Evolutionary conservation across 352 stramenopile species (phyloP), one percentile per base, ranked within the genome.

Genomic region (Phytophthora foliorum): DNA sequence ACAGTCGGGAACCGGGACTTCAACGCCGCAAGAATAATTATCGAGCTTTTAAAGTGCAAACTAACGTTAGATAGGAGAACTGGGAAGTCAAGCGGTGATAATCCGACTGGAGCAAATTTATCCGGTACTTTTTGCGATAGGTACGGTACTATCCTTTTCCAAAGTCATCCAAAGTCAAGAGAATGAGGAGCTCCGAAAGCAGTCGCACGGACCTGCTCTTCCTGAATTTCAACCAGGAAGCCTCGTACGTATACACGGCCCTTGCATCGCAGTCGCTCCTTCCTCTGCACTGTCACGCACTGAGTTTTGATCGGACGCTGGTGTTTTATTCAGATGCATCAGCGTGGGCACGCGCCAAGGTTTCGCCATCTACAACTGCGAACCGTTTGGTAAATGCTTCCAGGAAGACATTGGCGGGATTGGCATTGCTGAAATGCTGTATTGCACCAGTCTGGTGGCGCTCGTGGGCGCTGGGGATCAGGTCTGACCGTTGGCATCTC

Each of bases 191-290:
- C 48, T 61, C 51, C 27, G 75, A 86, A 34, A 69, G 77, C 54
- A 69, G 68, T 58, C 75, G 78, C 63, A 82, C 59, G 39, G 84
- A 94, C 51, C 69, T 95, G 67, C 89, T 96, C 77, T 97, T 94
- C 75, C 75, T 97, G 46, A 94, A 90, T 82, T 96, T 98, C 60
- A 98, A 98, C 73, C 93, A 98, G 63, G 91, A 98, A 62, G 93
- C 92, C 11, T 93, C 89, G 87, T 96, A 78, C 69, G 87, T 25
- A 5, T 38, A 24, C 38, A 24, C 29, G 29, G n/a, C 10, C 6
- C 6, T 22, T 49, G 16, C 21, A 10, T 75, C 0, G 25, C 6
- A 14, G 6, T 45, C 29, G n/a, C 32, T 32, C 34, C 4, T 27
- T 39, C 25, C 13, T 67, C 16, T 19, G 19, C 10, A 31, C 14